Conservation (phyloP, 441 rosid genomes). For the Omphalea diandra region DNA sequence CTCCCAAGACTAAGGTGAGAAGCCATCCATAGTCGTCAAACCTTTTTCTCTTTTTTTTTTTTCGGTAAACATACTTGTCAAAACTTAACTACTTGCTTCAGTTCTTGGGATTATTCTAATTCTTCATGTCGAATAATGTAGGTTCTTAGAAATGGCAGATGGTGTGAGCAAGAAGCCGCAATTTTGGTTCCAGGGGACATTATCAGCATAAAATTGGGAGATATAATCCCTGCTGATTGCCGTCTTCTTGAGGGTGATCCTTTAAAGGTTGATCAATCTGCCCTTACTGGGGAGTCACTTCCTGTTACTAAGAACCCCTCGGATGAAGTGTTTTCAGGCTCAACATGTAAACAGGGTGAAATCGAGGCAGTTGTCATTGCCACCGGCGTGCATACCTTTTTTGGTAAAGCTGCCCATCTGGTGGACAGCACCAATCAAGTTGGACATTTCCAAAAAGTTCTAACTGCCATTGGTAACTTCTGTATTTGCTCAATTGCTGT, state of each 20-base stretch:
- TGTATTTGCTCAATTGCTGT: constrained; percentile 85
- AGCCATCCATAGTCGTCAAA: background rate
- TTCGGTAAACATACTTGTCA: background rate
- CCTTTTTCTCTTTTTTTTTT: too few relatives aligned
- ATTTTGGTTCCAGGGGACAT: constrained; percentile 92
- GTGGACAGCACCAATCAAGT: constrained; percentile 87
- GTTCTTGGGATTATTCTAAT: background rate
- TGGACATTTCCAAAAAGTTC: constrained; percentile 87
- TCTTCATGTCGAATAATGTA: constrained; percentile 23
- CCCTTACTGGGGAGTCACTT: constrained; percentile 92
- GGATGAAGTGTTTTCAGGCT: constrained; percentile 89
- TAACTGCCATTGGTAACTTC: constrained; percentile 90
- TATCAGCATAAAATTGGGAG: constrained; percentile 79
- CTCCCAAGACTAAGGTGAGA: constrained; percentile 84
- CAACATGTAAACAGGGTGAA: constrained; percentile 92
- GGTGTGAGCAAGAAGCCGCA: constrained; percentile 88
- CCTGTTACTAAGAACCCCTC: constrained; percentile 76
- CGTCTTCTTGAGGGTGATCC: constrained; percentile 96
- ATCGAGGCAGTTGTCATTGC: constrained; percentile 88
- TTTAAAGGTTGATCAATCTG: constrained; percentile 84
- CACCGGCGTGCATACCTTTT: constrained; percentile 91
- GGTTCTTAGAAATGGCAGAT: constrained; percentile 79
- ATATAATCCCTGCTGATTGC: constrained; percentile 86
- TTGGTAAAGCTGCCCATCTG: constrained; percentile 93
- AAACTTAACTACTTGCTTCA: background rate